phyloP scores from a whole-genome alignment of 2,329 filamentous ascomycete species.

The Dactylellina drechsleri region DNA sequence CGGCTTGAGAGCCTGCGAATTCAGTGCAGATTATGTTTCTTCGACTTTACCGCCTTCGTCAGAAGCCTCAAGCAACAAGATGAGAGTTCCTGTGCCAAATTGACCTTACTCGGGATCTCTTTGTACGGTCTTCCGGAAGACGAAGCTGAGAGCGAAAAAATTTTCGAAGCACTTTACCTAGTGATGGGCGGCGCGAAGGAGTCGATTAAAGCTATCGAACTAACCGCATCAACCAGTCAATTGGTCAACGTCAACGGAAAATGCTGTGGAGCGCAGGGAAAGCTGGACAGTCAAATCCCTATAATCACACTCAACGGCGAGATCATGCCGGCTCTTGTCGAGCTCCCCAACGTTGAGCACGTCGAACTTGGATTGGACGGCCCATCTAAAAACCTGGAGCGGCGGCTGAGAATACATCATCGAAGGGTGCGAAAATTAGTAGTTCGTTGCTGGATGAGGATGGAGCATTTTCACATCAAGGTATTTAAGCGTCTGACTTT shows the following conservation, averaged over 20 bases:
- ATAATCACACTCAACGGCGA: slow-evolving; percentile 22
- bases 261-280: slow-evolving; percentile 23
- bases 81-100: slow-evolving; percentile 11
- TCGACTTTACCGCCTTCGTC: slow-evolving; percentile 24
- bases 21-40: slow-evolving; percentile 21
- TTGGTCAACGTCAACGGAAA: neutral
- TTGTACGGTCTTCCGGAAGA: slow-evolving; percentile 27
- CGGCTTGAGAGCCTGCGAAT: slow-evolving; percentile 12
- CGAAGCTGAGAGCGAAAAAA: slow-evolving; percentile 10
- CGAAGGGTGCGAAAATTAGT: slow-evolving; percentile 18
- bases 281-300: slow-evolving; percentile 6
- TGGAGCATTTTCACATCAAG: slow-evolving; percentile 27
- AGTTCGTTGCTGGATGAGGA: slow-evolving; percentile 14
- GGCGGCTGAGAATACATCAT: slow-evolving; percentile 30
- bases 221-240: slow-evolving; percentile 7
- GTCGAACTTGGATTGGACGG: slow-evolving; percentile 32
- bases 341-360: slow-evolving; percentile 27
- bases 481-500: neutral
- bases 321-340: neutral
- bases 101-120: slow-evolving; percentile 7
- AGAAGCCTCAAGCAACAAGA: slow-evolving; percentile 15
- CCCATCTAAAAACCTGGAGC: slow-evolving; percentile 13
- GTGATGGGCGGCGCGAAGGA: slow-evolving; percentile 19
- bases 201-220: slow-evolving; percentile 6
- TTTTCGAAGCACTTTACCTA: slow-evolving; percentile 38